Evolutionary conservation across 2,329 filamentous ascomycete genomes (phyloP).

Genomic region (Macrophomina phaseolina): DNA sequence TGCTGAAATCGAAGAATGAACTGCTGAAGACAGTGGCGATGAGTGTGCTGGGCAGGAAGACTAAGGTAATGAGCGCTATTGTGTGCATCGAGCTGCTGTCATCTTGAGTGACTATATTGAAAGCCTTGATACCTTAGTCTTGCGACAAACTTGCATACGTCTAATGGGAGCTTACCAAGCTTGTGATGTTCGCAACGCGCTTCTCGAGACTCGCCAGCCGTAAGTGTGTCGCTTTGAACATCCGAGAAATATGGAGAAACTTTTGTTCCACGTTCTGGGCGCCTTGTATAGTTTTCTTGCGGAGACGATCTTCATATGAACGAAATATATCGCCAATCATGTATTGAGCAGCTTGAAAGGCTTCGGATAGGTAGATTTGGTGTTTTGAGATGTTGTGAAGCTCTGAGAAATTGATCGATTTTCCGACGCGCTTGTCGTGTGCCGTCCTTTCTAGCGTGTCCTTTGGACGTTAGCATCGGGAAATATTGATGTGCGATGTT

Average conservation of each 20-base stretch:
- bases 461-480: slow-evolving; percentile 30
- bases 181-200: slow-evolving; percentile 46
- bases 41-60: slow-evolving; percentile 51
- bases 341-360: slow-evolving; percentile 38
- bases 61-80: slow-evolving; percentile 51
- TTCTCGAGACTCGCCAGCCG: slow-evolving; percentile 43
- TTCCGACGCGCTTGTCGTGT: slow-evolving; percentile 31
- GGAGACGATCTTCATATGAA: slow-evolving; percentile 27
- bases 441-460: slow-evolving; percentile 34
- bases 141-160: background rate
- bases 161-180: slow-evolving; percentile 32
- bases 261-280: slow-evolving; percentile 26
- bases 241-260: slow-evolving; percentile 33
- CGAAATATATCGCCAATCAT: slow-evolving; percentile 36
- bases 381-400: slow-evolving; percentile 50
- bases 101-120: slow-evolving; percentile 48
- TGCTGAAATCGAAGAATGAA: slow-evolving; percentile 35
- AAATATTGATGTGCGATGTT: background rate
- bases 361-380: slow-evolving; percentile 45
- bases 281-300: background rate
- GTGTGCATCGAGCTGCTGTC: slow-evolving; percentile 54
- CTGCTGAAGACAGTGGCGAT: slow-evolving; percentile 39
- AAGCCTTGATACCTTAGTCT: slow-evolving; percentile 32
- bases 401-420: slow-evolving; percentile 36
- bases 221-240: slow-evolving; percentile 44